These are phyloP conservation scores for Psilocybe mexicana DNA, from an alignment of 1,284 basidiomycete genomes.

Conservation along the genomic window DNA sequence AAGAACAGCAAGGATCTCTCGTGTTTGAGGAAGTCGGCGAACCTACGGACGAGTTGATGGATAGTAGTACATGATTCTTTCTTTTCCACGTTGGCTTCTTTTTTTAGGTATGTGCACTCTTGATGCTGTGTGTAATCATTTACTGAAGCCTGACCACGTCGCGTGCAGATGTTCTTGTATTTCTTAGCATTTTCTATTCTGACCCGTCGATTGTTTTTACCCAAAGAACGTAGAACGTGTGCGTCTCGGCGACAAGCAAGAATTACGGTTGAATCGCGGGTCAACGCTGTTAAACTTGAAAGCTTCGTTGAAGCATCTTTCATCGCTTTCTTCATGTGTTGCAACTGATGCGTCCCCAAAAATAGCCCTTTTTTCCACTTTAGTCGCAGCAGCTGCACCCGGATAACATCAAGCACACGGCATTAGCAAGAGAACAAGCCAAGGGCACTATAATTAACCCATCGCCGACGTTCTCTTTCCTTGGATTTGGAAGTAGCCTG, in stretches of 20 bases:
- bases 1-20: constrained; percentile 75
- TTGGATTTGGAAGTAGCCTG: background rate
- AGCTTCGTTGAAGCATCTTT: constrained; percentile 11
- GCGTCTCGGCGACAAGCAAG: constrained; percentile 12
- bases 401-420: constrained; percentile 10
- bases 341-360: constrained; percentile 16
- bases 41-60: constrained; percentile 30
- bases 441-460: constrained; percentile 12
- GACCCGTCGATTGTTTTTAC: constrained; percentile 3
- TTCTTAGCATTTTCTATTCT: constrained; percentile 8
- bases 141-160: constrained; percentile 10
- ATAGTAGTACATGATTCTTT: constrained; percentile 21
- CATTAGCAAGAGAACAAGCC: constrained; percentile 6
- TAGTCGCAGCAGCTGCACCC: background rate
- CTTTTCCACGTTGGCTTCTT: constrained; percentile 1
- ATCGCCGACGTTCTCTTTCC: constrained; percentile 3
- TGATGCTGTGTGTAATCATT: constrained; percentile 7
- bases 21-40: constrained; percentile 67
- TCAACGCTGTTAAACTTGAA: constrained; percentile 13
- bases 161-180: constrained; percentile 15
- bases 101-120: constrained; percentile 15
- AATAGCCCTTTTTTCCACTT: constrained; percentile 10
- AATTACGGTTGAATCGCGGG: constrained; percentile 23
- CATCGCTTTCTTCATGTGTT: constrained; percentile 15
- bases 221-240: constrained; percentile 17